phyloP scores from a whole-genome alignment of 148 eudicot genomes.

The Silene uniflora region DNA sequence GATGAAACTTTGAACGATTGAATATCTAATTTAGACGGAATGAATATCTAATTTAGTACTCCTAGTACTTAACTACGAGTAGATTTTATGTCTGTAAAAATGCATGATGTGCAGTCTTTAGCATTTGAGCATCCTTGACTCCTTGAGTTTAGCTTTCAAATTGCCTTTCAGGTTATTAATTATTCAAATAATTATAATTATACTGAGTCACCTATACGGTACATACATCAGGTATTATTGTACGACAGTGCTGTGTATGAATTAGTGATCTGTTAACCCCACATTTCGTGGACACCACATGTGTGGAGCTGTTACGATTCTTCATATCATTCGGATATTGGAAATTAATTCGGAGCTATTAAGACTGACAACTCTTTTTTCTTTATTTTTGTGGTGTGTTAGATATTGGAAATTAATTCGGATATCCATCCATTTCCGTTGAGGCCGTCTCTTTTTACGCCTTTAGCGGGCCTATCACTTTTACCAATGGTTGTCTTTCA shows the following conservation, averaged over 20 bases:
- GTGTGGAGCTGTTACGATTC: conserved; percentile 7
- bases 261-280: conserved; percentile 13
- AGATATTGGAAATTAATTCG: background rate
- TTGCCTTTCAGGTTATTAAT: background rate
- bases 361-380: conserved; percentile 19
- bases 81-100: too few relatives aligned
- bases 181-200: too few relatives aligned
- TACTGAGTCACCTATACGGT: too few relatives aligned
- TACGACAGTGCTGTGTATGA: conserved; percentile 5
- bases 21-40: too few relatives aligned
- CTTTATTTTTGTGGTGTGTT: background rate
- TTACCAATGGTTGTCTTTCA: too few relatives aligned
- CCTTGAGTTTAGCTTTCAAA: too few relatives aligned
- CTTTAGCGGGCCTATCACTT: background rate
- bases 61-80: too few relatives aligned
- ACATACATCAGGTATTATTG: background rate
- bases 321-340: conserved; percentile 7
- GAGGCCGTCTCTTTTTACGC: background rate
- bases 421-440: conserved; percentile 13
- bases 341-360: conserved; percentile 1
- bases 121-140: too few relatives aligned
- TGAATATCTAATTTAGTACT: too few relatives aligned
- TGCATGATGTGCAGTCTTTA: too few relatives aligned
- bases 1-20: too few relatives aligned
- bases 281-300: conserved; percentile 20